Base-by-base conservation (phyloP, 768 basidiomycete genomes). In the Amanita fuliginea region DNA sequence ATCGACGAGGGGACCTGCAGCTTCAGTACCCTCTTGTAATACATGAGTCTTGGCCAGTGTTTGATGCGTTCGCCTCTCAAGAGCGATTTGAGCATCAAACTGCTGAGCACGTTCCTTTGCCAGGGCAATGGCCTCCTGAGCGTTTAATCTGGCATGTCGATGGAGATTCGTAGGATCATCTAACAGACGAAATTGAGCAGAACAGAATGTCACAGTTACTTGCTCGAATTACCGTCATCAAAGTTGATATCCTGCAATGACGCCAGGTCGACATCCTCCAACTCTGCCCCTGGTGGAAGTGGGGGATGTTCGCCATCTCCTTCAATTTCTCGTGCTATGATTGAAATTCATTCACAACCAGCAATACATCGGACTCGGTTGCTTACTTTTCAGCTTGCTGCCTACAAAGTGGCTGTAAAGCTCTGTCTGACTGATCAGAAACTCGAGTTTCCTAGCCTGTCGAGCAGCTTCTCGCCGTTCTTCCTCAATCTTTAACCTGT, bases 351-450 rank as follows among this genome's bases (percentile, higher is more conserved):
- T 55, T 43, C 2, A 34, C 2, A 16, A 34, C 53, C 37, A 22
- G 26, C 51, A 14, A 50, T 47, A 45, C 42, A 44, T 10, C 47
- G 22, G 40, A 30, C 33, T 16, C 33, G 28, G 36, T 14, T 32
- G 67, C 81, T 58, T 64, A 89, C 88, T 91, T 64, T 89, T 89
- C 47, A 91, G 76, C 68, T 98, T 98, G 67, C 83, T 96, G 28
- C 95, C 95, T 51, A 99, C 93, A 75, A 99, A 98, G 69, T 99
- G 96, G 56, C 90, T 93, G 67, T 98, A 99, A 6, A 98, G 77
- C 63, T 99, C 96, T 3, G 96, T 98, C 66, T 98, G 95, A 52
- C 90, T 97, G 64, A 99, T 93, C 66, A 99, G 72, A 69, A 98
- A 99, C 68, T 99, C 96, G 21, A 99, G 79, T 65, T 98, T 97